These are phyloP conservation scores for Dittrichia graveolens DNA, from an alignment of 129 eudicot species.

Conservation along the genomic window DNA sequence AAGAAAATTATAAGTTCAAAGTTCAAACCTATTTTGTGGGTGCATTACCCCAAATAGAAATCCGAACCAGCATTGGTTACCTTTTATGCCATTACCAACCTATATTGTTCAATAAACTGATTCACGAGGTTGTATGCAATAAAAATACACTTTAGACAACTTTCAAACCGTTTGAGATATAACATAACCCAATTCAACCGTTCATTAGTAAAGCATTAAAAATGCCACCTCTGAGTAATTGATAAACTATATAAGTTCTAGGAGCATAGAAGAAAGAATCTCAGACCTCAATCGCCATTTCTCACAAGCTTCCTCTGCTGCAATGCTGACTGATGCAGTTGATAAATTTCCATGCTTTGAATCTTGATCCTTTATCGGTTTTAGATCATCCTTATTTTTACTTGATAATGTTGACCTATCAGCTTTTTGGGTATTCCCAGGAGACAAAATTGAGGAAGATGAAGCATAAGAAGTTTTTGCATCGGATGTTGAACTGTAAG, in stretches of 20 bases:
- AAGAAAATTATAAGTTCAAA: background rate
- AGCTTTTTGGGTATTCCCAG: slow-evolving; percentile 41
- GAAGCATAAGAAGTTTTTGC: slow-evolving; percentile 30
- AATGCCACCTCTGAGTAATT: background rate
- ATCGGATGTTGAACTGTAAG: slow-evolving; percentile 42
- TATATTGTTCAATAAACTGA: background rate
- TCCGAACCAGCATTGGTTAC: background rate
- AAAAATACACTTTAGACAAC: background rate
- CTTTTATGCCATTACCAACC: background rate
- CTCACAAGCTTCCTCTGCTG: slow-evolving; percentile 87
- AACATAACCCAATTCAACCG: background rate
- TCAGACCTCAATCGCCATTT: slow-evolving; percentile 92
- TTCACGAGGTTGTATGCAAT: background rate
- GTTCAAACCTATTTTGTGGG: slow-evolving; percentile 4
- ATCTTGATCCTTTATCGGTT: slow-evolving; percentile 44
- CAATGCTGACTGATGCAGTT: slow-evolving; percentile 57
- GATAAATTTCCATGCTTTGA: slow-evolving; percentile 39
- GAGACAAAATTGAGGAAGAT: slow-evolving; percentile 38
- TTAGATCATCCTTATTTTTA: slow-evolving; percentile 35
- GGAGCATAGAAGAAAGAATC: background rate
- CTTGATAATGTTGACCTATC: slow-evolving; percentile 36
- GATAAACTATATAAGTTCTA: slow-evolving; percentile 3
- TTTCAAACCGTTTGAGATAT: background rate
- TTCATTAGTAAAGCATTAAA: background rate
- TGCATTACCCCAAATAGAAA: slow-evolving; percentile 17